Base-by-base conservation (phyloP, 2,329 filamentous ascomycete genomes). In the Leptodontidium sp. region DNA sequence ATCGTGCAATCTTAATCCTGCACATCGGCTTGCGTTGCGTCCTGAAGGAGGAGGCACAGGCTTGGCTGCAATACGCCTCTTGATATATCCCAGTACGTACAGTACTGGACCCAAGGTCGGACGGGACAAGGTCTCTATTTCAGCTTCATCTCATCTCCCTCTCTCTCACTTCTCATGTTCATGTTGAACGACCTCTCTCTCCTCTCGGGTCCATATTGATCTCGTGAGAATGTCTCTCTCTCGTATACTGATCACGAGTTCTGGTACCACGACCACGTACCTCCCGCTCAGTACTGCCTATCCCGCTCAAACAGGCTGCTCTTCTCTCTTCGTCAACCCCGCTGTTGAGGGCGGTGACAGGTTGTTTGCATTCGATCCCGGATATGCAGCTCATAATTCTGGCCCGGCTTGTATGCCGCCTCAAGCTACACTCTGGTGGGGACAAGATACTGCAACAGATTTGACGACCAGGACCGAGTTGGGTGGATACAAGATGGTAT, bases 281-380 rank as follows among this genome's bases (percentile, higher is more conserved):
- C 61, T 70, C 8, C 68, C 68, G 14, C 65, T 70, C 35, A 70
- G 61, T 59, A 70, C 68, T n/a, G 43, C 55, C 6, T 67, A 63
- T 58, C 53, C 61, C 14, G 38, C 49, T n/a, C 53, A 32, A 43
- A 17, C 61, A 50, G 61, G 29, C n/a, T 70, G 68, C 21, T 70
- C 68, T 21, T 55, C 68, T 29, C 53, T 67, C 2, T 70, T 67
- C 57, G 49, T 70, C 35, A 59, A 63, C 6, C 52, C 47, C 1
- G 49, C 29, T 49, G 15, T 47, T 14, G 38, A n/a, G n/a, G 55
- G 43, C 17, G 55, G 43, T 40, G 29, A 47, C 11, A 40, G 38
- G 35, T 24, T 70, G 7, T 67, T 55, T 29, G 68, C 55, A 12
- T 67, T 70, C 29, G 55, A 65, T 57, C 61, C 65, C 1, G 62